These are phyloP conservation scores for Acanthamoeba royreba DNA, from an alignment of 208 protist species.

Conservation along the genomic window DNA sequence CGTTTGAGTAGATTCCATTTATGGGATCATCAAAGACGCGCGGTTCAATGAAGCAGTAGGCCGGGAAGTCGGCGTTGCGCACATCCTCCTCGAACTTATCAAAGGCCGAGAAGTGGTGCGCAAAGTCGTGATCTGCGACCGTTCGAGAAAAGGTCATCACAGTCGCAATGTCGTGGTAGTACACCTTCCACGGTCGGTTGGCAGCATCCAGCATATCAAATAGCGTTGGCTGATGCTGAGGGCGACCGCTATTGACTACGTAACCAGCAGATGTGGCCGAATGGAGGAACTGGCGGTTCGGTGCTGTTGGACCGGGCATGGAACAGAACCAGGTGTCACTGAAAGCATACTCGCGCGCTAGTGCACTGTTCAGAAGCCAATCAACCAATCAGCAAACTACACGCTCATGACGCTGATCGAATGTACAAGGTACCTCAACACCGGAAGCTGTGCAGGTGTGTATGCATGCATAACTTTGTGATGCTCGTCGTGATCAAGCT, in stretches of 20 bases:
- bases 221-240: not conserved
- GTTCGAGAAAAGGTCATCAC: not conserved
- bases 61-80: not conserved
- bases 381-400: not conserved
- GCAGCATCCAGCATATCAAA: conserved; percentile 10
- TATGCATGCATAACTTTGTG: not conserved
- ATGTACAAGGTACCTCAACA: not conserved
- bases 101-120: not conserved
- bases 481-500: not conserved
- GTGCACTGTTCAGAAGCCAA: not conserved
- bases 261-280: not conserved
- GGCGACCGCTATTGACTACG: not conserved
- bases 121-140: not conserved
- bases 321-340: conserved; percentile 4
- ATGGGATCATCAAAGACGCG: not conserved
- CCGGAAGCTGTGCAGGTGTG: not conserved
- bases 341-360: not conserved
- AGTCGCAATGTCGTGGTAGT: not conserved
- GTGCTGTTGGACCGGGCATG: not conserved
- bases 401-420: too few relatives aligned
- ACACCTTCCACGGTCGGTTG: not conserved
- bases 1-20: conserved; percentile 11
- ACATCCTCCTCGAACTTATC: not conserved
- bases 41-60: not conserved
- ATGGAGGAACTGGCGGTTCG: conserved; percentile 8